A percentile compares a stretch with the other conserved stretches of the same genome.
Conservation (phyloP, 2,329 filamentous ascomycete species). For the Trichoderma asperellum region DNA sequence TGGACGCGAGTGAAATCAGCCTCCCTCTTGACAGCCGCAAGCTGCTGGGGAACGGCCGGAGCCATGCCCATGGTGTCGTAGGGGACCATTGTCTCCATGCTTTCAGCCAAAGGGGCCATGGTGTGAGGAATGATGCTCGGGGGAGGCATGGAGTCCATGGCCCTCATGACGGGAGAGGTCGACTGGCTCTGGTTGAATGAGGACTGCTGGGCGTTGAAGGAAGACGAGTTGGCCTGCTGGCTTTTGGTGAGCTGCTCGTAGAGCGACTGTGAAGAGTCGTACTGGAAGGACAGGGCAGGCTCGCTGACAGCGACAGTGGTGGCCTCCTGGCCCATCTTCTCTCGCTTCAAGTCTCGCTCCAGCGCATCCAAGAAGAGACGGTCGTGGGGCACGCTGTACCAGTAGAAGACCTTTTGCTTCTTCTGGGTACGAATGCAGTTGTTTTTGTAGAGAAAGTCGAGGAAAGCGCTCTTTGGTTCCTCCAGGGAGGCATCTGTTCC, state of each 20-base stretch:
- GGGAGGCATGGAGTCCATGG: constrained; percentile 92
- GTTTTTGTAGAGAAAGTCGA: constrained; percentile 99
- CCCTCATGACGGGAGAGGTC: constrained; percentile 85
- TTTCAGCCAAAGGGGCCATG: constrained; percentile 61
- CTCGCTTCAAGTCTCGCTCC: constrained; percentile 95
- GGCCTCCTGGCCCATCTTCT: constrained; percentile 99
- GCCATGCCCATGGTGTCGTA: constrained; percentile 73
- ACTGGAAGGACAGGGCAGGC: constrained; percentile 96
- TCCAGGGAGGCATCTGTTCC: constrained; percentile 97
- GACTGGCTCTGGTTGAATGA: constrained; percentile 76
- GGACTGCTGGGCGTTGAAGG: constrained; percentile 80
- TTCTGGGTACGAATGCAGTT: constrained; percentile 99
- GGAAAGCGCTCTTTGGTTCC: constrained; percentile 96
- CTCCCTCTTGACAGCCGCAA: constrained; percentile 80
- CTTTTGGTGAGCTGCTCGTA: constrained; percentile 99
- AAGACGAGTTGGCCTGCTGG: constrained; percentile 97
- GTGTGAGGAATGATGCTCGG: constrained; percentile 74
- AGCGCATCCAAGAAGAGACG: constrained; percentile 95
- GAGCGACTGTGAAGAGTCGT: constrained; percentile 97
- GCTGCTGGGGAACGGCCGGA: constrained; percentile 67
- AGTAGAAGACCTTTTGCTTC: constrained; percentile 99
- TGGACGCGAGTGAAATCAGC: constrained; percentile 79
- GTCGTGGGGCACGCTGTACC: constrained; percentile 99
- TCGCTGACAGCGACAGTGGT: constrained; percentile 97
- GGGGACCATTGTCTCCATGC: constrained; percentile 73